Conservation (phyloP, 2,329 filamentous ascomycete genomes). For the Hymenoscyphus fraxineus region DNA sequence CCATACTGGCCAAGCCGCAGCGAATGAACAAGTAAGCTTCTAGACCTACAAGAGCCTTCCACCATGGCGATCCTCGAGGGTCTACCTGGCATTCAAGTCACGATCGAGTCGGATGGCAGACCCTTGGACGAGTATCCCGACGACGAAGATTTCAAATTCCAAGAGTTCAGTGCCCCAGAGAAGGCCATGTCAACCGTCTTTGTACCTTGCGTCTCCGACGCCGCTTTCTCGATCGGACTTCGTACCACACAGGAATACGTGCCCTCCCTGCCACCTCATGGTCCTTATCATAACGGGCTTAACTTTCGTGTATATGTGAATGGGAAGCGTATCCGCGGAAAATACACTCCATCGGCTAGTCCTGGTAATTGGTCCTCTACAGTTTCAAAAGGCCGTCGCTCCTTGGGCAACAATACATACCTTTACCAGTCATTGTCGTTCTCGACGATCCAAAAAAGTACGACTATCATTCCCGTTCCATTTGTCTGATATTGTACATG, state of each 20-base stretch:
- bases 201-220: slow-evolving; percentile 20
- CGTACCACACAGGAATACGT: slow-evolving; percentile 8
- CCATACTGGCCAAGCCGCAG: too few relatives aligned
- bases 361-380: not conserved
- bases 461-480: not conserved
- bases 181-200: slow-evolving; percentile 15
- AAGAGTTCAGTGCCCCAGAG: slow-evolving; percentile 6
- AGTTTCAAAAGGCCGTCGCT: too few relatives aligned
- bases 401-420: not conserved
- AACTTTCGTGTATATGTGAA: slow-evolving; percentile 19
- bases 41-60: not conserved
- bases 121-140: slow-evolving; percentile 24
- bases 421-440: not conserved
- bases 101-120: slow-evolving; percentile 18
- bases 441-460: not conserved
- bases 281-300: not conserved
- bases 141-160: slow-evolving; percentile 14
- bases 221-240: slow-evolving; percentile 19
- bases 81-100: slow-evolving; percentile 24
- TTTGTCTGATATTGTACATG: not conserved
- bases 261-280: not conserved
- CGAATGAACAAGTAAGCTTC: not conserved
- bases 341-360: not conserved
- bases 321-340: slow-evolving; percentile 10
- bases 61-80: slow-evolving; percentile 27